phyloP scores from a whole-genome alignment of 495 filamentous ascomycete genomes.

The Friedmanniomyces simplex region DNA sequence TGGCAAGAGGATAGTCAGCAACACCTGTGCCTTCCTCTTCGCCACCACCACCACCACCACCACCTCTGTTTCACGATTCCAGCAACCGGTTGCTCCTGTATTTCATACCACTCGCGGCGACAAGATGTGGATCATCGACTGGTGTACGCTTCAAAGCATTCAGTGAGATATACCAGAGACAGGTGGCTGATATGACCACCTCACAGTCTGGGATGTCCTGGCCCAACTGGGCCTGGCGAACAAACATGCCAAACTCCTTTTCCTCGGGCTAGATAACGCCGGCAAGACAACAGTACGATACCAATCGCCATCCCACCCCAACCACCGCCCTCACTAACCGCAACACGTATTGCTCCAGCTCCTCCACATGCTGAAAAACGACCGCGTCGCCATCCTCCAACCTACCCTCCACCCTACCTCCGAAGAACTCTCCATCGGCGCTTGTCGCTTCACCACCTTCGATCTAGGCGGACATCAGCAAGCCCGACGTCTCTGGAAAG shows the following conservation, averaged over 20 bases:
- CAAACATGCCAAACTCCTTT: constrained; percentile 84
- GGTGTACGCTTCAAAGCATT: constrained; percentile 48
- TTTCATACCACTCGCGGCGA: background rate
- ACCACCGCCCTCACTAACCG: constrained; percentile 39
- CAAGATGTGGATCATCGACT: constrained; percentile 92
- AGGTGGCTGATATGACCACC: constrained; percentile 4
- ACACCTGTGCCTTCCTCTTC: background rate
- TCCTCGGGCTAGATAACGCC: constrained; percentile 92
- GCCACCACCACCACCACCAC: background rate
- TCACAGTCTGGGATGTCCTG: constrained; percentile 81
- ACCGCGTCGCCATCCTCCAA: constrained; percentile 85
- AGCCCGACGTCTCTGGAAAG: constrained; percentile 94
- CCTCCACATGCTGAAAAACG: constrained; percentile 62
- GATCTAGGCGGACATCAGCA: constrained; percentile 96
- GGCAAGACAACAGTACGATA: constrained; percentile 70
- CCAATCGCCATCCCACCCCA: constrained; percentile 6
- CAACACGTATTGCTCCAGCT: constrained; percentile 8
- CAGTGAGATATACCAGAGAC: background rate
- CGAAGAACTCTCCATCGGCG: constrained; percentile 93
- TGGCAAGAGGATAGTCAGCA: background rate
- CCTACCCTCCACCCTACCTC: constrained; percentile 57
- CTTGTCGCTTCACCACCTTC: constrained; percentile 78
- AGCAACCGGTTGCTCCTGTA: background rate
- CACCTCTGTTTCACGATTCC: background rate
- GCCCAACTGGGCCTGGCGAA: constrained; percentile 83